Conservation (phyloP, 1,284 basidiomycete genomes). For the Austropuccinia psidii region DNA sequence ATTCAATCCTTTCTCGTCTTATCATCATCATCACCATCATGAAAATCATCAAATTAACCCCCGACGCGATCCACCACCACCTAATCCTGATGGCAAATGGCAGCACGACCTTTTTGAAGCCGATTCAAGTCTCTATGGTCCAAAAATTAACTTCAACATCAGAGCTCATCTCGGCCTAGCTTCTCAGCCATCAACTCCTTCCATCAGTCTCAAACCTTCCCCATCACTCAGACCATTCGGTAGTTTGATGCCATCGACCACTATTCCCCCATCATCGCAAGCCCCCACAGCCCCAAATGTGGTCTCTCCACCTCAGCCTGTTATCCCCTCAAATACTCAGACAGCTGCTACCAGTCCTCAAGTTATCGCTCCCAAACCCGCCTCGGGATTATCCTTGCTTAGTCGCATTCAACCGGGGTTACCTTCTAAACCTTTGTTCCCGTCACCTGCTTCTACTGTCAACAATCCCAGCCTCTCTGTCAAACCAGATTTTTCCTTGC, state of each 20-base stretch:
- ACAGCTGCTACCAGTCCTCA: background rate
- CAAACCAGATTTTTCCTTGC: background rate
- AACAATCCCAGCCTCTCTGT: background rate
- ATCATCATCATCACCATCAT: background rate
- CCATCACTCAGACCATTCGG: constrained; percentile 26
- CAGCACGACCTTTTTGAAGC: constrained; percentile 18
- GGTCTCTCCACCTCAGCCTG: background rate
- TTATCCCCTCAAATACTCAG: background rate
- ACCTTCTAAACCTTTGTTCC: background rate
- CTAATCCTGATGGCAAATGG: background rate
- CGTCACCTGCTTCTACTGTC: background rate
- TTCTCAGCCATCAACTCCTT: background rate
- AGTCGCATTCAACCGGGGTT: constrained; percentile 13
- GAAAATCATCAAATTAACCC: background rate
- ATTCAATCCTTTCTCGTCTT: background rate
- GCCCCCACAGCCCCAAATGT: background rate
- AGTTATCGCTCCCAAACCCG: background rate
- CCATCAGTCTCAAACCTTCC: background rate
- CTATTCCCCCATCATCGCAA: background rate
- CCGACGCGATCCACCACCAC: background rate
- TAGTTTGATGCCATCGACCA: background rate
- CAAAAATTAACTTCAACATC: constrained; percentile 8
- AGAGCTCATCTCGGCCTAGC: background rate
- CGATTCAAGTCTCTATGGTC: constrained; percentile 19
- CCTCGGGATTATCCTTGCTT: constrained; percentile 15